These are phyloP conservation scores for Tolypocladium tropicale DNA, from an alignment of 2,329 filamentous ascomycete genomes.

Conservation along the genomic window DNA sequence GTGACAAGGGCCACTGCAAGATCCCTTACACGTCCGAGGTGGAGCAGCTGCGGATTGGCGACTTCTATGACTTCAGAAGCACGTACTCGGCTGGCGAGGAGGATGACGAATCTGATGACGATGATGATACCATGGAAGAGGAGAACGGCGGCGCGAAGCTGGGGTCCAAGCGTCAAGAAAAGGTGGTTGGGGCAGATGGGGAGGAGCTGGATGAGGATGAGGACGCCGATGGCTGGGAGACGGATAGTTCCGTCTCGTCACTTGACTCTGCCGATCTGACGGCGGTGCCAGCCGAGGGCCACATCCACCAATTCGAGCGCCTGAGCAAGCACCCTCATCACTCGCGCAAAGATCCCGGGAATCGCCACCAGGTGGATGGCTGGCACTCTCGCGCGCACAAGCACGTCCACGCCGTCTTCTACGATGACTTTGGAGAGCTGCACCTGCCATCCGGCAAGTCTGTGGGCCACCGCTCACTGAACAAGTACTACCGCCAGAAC, in stretches of 20 bases:
- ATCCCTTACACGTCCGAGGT: slow-evolving; percentile 83
- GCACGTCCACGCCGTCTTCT: slow-evolving; percentile 63
- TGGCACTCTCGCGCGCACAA: slow-evolving; percentile 79
- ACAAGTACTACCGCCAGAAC: slow-evolving; percentile 88
- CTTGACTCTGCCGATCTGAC: slow-evolving; percentile 77
- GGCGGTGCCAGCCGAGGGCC: slow-evolving; percentile 65
- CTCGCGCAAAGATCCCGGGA: slow-evolving; percentile 57
- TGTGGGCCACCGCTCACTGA: slow-evolving; percentile 80
- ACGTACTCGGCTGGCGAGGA: slow-evolving; percentile 81
- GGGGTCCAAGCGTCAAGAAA: slow-evolving; percentile 46
- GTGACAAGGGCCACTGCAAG: slow-evolving; percentile 93
- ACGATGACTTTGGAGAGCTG: slow-evolving; percentile 78
- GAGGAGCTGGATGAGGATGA: slow-evolving; percentile 40
- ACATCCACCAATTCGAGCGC: slow-evolving; percentile 60
- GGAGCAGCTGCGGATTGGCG: slow-evolving; percentile 87
- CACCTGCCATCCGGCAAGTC: slow-evolving; percentile 84
- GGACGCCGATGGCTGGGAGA: slow-evolving; percentile 82
- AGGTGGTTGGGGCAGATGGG: slow-evolving; percentile 39
- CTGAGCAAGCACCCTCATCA: slow-evolving; percentile 67
- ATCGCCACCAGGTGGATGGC: slow-evolving; percentile 65
- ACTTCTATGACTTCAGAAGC: slow-evolving; percentile 94
- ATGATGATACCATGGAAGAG: slow-evolving; percentile 32
- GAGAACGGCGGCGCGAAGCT: slow-evolving; percentile 58
- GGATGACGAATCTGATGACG: slow-evolving; percentile 50
- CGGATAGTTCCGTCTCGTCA: slow-evolving; percentile 82